Evolutionary conservation across 1,139 yeast genomes (phyloP).

Genomic region (Pichia inconspicua): DNA sequence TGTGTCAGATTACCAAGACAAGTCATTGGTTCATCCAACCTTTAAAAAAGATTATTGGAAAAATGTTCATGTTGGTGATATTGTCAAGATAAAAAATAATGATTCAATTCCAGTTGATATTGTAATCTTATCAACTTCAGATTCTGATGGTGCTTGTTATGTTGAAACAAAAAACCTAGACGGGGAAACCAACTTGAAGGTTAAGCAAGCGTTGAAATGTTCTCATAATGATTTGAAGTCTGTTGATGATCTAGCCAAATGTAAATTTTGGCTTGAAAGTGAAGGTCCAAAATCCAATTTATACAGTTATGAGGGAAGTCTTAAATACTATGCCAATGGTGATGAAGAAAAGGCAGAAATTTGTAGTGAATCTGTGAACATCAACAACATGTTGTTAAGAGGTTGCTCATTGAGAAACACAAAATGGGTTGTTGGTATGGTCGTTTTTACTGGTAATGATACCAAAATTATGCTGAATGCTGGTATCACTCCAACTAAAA

Average conservation of each 20-base stretch:
- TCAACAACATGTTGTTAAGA: conserved; percentile 74
- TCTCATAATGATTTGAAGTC: conserved; percentile 41
- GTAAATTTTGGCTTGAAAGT: conserved; percentile 79
- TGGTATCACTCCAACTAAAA: conserved; percentile 87
- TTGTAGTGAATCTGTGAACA: conserved; percentile 62
- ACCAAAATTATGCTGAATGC: conserved; percentile 90
- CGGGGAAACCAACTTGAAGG: conserved; percentile 91
- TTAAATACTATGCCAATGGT: conserved; percentile 50
- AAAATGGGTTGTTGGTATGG: conserved; percentile 87
- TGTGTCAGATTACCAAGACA: conserved; percentile 19
- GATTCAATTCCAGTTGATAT: conserved; percentile 95
- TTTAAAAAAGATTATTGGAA: conserved; percentile 82
- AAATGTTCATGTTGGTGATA: conserved; percentile 80
- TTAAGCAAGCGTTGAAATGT: conserved; percentile 64
- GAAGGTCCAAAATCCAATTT: conserved; percentile 84
- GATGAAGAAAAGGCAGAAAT: conserved; percentile 31
- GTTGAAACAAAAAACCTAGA: conserved; percentile 92
- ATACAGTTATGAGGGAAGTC: conserved; percentile 82
- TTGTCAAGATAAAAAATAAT: conserved; percentile 73
- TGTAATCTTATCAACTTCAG: conserved; percentile 72
- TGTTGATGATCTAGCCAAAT: conserved; percentile 56
- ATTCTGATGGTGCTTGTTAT: conserved; percentile 83
- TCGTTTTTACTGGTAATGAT: conserved; percentile 82
- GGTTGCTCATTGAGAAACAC: conserved; percentile 92
- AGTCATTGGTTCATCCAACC: conserved; percentile 18